Evolutionary conservation across 768 basidiomycete genomes (phyloP).

Genomic region (Pisolithus tinctorius): DNA sequence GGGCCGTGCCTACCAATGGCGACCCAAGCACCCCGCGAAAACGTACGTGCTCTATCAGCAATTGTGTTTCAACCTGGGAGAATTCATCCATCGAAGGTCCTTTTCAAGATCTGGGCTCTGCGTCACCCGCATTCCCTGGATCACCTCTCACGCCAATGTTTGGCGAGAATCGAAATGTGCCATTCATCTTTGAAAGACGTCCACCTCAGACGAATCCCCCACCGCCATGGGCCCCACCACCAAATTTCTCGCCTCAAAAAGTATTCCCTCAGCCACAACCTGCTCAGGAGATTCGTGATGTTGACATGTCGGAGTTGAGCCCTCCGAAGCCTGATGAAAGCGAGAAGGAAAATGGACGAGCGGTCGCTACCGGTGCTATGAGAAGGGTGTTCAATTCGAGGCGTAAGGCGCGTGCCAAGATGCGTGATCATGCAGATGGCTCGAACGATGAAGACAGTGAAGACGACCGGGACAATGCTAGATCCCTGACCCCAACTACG

Average conservation of each 20-base stretch:
- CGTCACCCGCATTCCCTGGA: slow-evolving; percentile 28
- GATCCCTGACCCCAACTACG: slow-evolving; percentile 45
- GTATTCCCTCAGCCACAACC: slow-evolving; percentile 42
- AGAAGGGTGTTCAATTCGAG: slow-evolving; percentile 60
- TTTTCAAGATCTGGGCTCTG: slow-evolving; percentile 36
- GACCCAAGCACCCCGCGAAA: slow-evolving; percentile 56
- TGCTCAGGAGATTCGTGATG: slow-evolving; percentile 48
- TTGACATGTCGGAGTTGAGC: slow-evolving; percentile 72
- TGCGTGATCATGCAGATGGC: slow-evolving; percentile 26
- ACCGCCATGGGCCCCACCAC: slow-evolving; percentile 62
- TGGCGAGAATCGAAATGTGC: slow-evolving; percentile 59
- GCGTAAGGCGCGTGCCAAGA: slow-evolving; percentile 37
- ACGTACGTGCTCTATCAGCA: slow-evolving; percentile 41
- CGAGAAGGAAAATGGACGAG: slow-evolving; percentile 35
- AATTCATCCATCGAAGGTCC: slow-evolving; percentile 34
- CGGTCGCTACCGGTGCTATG: slow-evolving; percentile 59
- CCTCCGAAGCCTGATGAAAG: slow-evolving; percentile 44
- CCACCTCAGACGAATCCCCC: slow-evolving; percentile 35
- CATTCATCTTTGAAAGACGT: slow-evolving; percentile 64
- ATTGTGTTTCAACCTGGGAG: slow-evolving; percentile 1
- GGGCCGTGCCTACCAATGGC: slow-evolving; percentile 39
- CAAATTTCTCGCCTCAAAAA: slow-evolving; percentile 52
- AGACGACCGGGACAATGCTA: slow-evolving; percentile 33
- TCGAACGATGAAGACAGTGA: slow-evolving; percentile 44
- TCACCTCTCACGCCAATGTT: slow-evolving; percentile 44